phyloP scores from a whole-genome alignment of 441 rosid genomes.

The Jatropha podagrica region DNA sequence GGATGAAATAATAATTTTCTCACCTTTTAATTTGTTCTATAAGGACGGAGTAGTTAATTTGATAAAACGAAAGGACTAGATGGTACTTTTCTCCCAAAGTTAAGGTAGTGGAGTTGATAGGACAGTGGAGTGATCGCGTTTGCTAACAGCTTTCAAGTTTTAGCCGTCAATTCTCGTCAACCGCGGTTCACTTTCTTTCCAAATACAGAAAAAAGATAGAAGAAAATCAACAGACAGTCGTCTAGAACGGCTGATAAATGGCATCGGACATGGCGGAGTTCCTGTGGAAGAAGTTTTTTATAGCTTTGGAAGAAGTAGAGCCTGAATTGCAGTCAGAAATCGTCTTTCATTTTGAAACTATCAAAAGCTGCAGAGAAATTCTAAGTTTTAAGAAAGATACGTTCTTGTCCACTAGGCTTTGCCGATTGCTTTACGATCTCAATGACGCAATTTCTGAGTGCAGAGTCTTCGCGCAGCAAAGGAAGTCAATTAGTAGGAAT shows the following conservation, averaged over 20 bases:
- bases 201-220: too few relatives aligned
- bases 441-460: slow-evolving; percentile 9
- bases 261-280: slow-evolving; percentile 10
- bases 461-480: background rate
- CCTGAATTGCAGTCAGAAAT: background rate
- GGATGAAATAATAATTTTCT: too few relatives aligned
- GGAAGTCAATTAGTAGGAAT: background rate
- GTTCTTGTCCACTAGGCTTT: background rate
- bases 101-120: too few relatives aligned
- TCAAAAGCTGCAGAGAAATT: background rate
- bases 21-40: too few relatives aligned
- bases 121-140: too few relatives aligned
- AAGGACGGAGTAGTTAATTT: too few relatives aligned
- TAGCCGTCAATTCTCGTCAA: too few relatives aligned
- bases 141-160: too few relatives aligned
- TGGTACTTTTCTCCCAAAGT: too few relatives aligned
- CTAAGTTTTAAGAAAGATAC: background rate
- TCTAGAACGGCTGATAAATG: background rate
- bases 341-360: background rate
- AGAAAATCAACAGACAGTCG: background rate
- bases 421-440: background rate
- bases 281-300: slow-evolving; percentile 4
- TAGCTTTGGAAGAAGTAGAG: background rate
- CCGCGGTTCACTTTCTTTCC: too few relatives aligned
- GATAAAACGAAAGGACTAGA: too few relatives aligned